Base-by-base conservation (phyloP, 352 stramenopile species). In the Thraustochytrium aureum region DNA sequence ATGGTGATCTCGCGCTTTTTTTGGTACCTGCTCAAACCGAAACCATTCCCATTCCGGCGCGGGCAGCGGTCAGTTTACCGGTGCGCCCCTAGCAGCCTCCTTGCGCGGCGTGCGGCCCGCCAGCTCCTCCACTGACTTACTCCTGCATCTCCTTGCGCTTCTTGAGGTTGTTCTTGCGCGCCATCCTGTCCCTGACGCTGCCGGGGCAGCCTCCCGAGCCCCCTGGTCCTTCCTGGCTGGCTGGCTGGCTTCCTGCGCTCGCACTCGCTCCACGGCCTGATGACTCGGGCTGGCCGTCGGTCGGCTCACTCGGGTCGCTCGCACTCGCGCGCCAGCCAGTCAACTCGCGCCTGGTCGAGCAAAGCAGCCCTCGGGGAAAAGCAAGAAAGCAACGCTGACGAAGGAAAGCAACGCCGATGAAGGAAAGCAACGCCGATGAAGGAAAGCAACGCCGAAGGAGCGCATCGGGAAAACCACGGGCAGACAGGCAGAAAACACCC, bases 111-210 rank as follows among this genome's bases (percentile, higher is more conserved):
- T 10, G 41, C 10, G 41, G 0, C 38, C 1, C 32, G 1, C 10
- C 61, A 1, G 17, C 26, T 0, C 10, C 2, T 12, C n/a, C 35
- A 61, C 1, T 35, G 12, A 75, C 2, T 2, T 67, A 79, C 69
- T 74, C 17, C 30, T 67, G 38, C 30, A 52, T 73, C 56, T 67
- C 14, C 6, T 41, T 43, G 52, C 69, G 50, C 41, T 38, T 17
- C 69, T 79, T 79, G 17, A 79, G 69, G 69, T 79, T 67, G 37
- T 79, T 79, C 69, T 79, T 79, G 50, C 69, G 69, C 69, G 69
- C 59, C 69, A 79, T 79, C 50, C 4, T 26, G 59, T n/a, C n/a
- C n/a, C n/a, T n/a, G n/a, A n/a, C n/a, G 39, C 62, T 59, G 10
- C 62, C 38, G n/a, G 1, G 1, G 10, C 43, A 12, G 1, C 1